A percentile compares a stretch with the other conserved stretches of the same genome.
Evolutionary conservation across 2,329 filamentous ascomycete genomes (phyloP).

Genomic region (Xylariaceae sp.): DNA sequence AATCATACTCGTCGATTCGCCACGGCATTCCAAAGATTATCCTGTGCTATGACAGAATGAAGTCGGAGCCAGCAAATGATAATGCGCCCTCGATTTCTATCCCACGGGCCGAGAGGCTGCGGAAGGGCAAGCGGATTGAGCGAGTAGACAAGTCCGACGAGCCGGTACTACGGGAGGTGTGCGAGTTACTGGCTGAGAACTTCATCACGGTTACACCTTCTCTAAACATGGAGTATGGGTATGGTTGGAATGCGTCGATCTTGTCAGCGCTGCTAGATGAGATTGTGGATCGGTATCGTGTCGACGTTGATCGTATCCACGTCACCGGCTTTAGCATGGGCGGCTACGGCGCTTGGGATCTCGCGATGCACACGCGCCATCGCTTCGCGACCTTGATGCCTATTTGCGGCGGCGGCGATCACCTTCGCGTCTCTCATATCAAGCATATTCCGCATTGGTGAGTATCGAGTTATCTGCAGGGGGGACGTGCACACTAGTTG

Average conservation of each 20-base stretch:
- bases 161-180: neutral
- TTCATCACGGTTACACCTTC: constrained; percentile 7
- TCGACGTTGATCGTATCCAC: constrained; percentile 1
- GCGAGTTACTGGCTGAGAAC: constrained; percentile 1
- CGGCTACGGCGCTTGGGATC: constrained; percentile 7
- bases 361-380: neutral
- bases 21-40: constrained; percentile 7
- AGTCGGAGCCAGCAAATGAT: neutral
- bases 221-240: constrained; percentile 21
- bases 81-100: neutral
- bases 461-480: neutral
- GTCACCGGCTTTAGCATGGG: constrained; percentile 3
- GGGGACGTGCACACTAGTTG: neutral
- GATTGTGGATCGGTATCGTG: constrained; percentile 5
- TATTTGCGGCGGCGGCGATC: neutral
- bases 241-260: constrained; percentile 11
- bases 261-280: constrained; percentile 6
- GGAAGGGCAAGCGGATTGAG: neutral
- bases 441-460: neutral
- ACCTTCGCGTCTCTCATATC: neutral
- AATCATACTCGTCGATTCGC: constrained; percentile 1
- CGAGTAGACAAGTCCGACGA: neutral
- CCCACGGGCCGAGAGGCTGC: constrained; percentile 4
- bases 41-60: constrained; percentile 4
- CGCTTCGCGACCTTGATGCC: neutral